These are phyloP conservation scores for Triangularia verruculosa DNA, from an alignment of 2,329 filamentous ascomycete genomes.

Conservation along the genomic window DNA sequence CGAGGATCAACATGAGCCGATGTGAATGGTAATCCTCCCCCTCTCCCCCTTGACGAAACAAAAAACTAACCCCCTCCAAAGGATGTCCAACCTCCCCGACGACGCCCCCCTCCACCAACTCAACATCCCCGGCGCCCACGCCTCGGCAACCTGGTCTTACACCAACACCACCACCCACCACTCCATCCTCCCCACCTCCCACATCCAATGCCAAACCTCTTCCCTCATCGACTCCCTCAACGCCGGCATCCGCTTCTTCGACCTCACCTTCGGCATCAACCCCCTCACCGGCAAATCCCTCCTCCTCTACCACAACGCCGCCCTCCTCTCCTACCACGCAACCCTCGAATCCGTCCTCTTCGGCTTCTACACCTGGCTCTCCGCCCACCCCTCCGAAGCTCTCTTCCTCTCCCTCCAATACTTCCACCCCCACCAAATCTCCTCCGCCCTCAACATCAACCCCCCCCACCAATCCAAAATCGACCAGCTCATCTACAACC, in stretches of 20 bases:
- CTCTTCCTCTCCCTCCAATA: slow-evolving; percentile 40
- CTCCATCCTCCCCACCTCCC: slow-evolving; percentile 31
- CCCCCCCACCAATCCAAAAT: slow-evolving; percentile 31
- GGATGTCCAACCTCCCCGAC: slow-evolving; percentile 47
- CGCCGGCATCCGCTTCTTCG: slow-evolving; percentile 48
- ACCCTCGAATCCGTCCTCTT: slow-evolving; percentile 45
- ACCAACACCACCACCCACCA: slow-evolving; percentile 37
- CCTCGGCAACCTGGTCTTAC: slow-evolving; percentile 52
- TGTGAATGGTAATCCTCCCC: background rate
- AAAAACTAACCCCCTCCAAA: slow-evolving; percentile 23
- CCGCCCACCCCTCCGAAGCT: slow-evolving; percentile 43
- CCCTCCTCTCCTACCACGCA: slow-evolving; percentile 43
- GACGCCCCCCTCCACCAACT: slow-evolving; percentile 42
- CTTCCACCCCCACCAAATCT: background rate
- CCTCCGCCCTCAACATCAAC: no score
- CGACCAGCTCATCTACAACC: slow-evolving; percentile 37
- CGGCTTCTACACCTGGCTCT: slow-evolving; percentile 48
- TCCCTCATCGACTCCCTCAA: slow-evolving; percentile 40
- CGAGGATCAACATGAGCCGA: background rate
- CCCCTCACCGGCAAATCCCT: slow-evolving; percentile 41
- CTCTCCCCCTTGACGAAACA: background rate
- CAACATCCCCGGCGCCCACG: slow-evolving; percentile 51
- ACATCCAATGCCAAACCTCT: slow-evolving; percentile 43
- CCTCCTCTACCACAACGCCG: slow-evolving; percentile 48
- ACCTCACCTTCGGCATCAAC: slow-evolving; percentile 49